A percentile compares a stretch with the other conserved stretches of the same genome.
Conservation (phyloP, 345 rosid species). For the Hibiscus trionum region DNA sequence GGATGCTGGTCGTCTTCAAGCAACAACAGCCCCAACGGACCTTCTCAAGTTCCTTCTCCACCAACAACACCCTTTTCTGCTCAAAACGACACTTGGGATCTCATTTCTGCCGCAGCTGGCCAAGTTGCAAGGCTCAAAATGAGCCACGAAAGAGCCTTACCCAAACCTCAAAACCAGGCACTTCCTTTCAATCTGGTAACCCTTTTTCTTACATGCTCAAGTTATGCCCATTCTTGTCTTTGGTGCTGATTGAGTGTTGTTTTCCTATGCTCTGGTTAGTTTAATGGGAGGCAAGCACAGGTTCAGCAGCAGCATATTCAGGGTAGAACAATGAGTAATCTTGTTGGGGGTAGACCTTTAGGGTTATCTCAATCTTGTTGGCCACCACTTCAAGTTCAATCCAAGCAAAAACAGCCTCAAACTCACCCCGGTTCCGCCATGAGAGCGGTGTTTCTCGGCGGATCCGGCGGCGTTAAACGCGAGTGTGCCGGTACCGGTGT, state of each 20-base stretch:
- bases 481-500: constrained; percentile 76
- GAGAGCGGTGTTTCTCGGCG: constrained; percentile 25
- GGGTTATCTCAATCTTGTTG: constrained; percentile 30
- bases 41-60: constrained; percentile 43
- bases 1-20: constrained; percentile 39
- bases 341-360: neutral
- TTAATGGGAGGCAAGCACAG: constrained; percentile 8
- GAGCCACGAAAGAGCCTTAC: constrained; percentile 13
- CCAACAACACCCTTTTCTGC: constrained; percentile 43
- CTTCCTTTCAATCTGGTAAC: constrained; percentile 18
- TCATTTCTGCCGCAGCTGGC: constrained; percentile 63
- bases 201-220: neutral
- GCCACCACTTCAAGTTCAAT: constrained; percentile 28
- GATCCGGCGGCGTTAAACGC: constrained; percentile 28
- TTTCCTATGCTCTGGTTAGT: neutral
- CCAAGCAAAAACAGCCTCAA: constrained; percentile 2
- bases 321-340: constrained; percentile 12
- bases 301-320: constrained; percentile 27
- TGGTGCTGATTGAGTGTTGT: neutral
- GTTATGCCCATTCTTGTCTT: neutral
- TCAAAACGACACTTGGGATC: constrained; percentile 43
- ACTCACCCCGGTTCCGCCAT: constrained; percentile 3
- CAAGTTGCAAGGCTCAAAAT: constrained; percentile 58
- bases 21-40: constrained; percentile 42
- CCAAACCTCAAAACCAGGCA: constrained; percentile 14